phyloP scores from a whole-genome alignment of 208 protist species.

The Acanthamoeba culbertsoni region DNA sequence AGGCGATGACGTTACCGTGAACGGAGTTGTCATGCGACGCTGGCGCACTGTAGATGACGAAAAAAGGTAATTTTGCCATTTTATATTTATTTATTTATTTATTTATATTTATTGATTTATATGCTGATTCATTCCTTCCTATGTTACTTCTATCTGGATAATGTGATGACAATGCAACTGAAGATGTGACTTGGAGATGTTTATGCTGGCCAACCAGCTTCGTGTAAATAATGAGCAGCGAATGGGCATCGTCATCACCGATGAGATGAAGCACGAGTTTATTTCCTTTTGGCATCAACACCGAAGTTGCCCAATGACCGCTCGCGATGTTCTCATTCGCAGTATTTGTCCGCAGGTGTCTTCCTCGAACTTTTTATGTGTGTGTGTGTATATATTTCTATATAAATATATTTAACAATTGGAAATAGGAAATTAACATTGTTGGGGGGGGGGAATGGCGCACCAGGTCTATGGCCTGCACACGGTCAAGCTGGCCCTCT shows the following conservation, averaged over 20 bases:
- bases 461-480: conserved; percentile 85
- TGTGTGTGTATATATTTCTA: neutral
- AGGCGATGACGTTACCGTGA: conserved; percentile 96
- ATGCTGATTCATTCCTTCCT: no score
- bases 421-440: conserved; percentile 97
- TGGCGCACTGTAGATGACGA: conserved; percentile 95
- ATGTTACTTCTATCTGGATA: no score
- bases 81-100: no score
- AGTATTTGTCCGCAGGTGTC: conserved; percentile 82
- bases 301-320: conserved; percentile 69
- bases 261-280: conserved; percentile 78
- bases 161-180: no score
- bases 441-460: conserved; percentile 97
- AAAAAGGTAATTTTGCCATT: conserved; percentile 98
- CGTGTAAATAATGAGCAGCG: conserved; percentile 82
- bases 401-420: neutral
- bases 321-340: conserved; percentile 80
- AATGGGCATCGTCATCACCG: conserved; percentile 64
- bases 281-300: conserved; percentile 79
- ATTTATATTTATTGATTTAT: no score
- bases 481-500: conserved; percentile 54
- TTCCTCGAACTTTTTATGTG: neutral
- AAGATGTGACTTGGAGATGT: conserved; percentile 95
- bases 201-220: conserved; percentile 82
- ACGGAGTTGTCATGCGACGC: conserved; percentile 98